These are phyloP conservation scores for Quercus agrifolia DNA, from an alignment of 306 rosid genomes.

Conservation along the genomic window DNA sequence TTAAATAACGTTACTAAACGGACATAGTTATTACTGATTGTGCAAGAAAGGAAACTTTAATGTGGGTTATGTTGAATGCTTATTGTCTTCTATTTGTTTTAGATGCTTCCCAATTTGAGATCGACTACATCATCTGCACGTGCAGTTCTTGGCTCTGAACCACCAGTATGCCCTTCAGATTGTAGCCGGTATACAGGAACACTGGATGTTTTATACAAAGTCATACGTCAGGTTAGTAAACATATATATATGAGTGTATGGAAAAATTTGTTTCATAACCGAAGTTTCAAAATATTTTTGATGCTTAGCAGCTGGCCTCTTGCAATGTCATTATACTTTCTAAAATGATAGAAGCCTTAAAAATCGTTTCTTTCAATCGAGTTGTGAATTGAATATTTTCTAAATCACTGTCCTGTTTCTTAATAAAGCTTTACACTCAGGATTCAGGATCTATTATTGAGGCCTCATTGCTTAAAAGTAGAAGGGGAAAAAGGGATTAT, in stretches of 20 bases:
- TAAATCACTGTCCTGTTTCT: neutral
- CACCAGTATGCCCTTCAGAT: slow-evolving; percentile 37
- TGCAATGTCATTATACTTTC: neutral
- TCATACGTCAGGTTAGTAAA: slow-evolving; percentile 72
- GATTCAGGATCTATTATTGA: neutral
- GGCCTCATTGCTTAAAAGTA: neutral
- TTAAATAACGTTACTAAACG: too few relatives aligned
- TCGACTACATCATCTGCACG: slow-evolving; percentile 23
- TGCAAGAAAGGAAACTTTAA: neutral
- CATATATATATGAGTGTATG: neutral
- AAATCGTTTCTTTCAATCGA: neutral
- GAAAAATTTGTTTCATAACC: neutral
- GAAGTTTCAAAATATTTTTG: neutral
- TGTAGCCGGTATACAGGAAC: slow-evolving; percentile 72
- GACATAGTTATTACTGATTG: too few relatives aligned
- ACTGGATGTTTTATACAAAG: slow-evolving; percentile 68
- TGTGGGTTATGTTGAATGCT: neutral
- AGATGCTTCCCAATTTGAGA: slow-evolving; percentile 49
- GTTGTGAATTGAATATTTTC: neutral
- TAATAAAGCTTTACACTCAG: neutral
- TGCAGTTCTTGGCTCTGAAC: slow-evolving; percentile 31
- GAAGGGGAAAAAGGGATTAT: neutral
- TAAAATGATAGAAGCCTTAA: neutral
- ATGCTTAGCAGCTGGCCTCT: neutral
- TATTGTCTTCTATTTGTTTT: neutral